A percentile compares a stretch with the other conserved stretches of the same genome.
Evolutionary conservation across 164 flowering plant genomes (phyloP).

Genomic region (Magnolia kwangsiensis): DNA sequence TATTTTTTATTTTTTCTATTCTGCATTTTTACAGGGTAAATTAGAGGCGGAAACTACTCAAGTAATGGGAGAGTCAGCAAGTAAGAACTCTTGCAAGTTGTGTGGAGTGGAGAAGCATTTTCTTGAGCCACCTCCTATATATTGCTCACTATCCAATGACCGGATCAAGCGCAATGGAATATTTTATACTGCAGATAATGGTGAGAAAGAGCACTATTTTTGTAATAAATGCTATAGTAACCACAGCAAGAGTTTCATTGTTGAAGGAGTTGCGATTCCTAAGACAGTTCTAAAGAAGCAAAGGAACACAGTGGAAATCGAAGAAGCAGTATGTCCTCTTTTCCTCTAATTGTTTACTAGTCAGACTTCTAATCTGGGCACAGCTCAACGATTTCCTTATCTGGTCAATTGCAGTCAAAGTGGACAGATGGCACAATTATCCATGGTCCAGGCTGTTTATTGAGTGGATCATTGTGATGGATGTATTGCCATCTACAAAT

Average conservation of each 20-base stretch:
- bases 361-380: not conserved
- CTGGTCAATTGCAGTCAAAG: not conserved
- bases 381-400: too few species aligned
- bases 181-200: slow-evolving; percentile 7
- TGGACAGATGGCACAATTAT: not conserved
- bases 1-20: too few species aligned
- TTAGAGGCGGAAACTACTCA: slow-evolving; percentile 7
- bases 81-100: slow-evolving; percentile 19
- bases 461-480: not conserved
- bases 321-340: slow-evolving; percentile 13
- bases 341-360: not conserved
- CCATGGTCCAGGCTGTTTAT: not conserved
- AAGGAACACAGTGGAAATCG: slow-evolving; percentile 18
- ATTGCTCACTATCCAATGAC: slow-evolving; percentile 16
- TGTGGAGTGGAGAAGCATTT: slow-evolving; percentile 17
- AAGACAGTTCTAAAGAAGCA: slow-evolving; percentile 12
- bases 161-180: slow-evolving; percentile 16
- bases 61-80: slow-evolving; percentile 6
- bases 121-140: slow-evolving; percentile 18
- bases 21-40: slow-evolving; percentile 13
- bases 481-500: not conserved
- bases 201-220: slow-evolving; percentile 6
- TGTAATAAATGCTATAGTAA: slow-evolving; percentile 19
- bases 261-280: slow-evolving; percentile 9
- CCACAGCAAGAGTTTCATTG: slow-evolving; percentile 4